Percentiles rank a stretch among this genome's conserved stretches.
These are phyloP conservation scores for Malbranchea cinnamomea DNA, from an alignment of 2,329 filamentous ascomycete genomes.

Conservation along the genomic window DNA sequence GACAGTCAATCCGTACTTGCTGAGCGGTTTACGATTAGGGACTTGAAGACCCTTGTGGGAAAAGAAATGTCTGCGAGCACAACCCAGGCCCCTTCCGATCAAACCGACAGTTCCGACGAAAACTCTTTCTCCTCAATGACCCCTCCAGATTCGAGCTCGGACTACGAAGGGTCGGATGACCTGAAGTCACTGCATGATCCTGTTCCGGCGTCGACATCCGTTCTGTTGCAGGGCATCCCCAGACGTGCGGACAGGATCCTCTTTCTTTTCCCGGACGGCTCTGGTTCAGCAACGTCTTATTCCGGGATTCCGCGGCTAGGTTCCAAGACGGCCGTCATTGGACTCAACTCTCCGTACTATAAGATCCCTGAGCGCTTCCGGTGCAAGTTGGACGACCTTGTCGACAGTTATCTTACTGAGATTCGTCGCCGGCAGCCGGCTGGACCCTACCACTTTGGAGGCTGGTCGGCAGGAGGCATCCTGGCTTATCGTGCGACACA, in stretches of 20 bases:
- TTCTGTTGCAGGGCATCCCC: conserved; percentile 33
- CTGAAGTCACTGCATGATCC: not conserved
- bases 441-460: conserved; percentile 42
- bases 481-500: conserved; percentile 38
- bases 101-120: conserved; percentile 1
- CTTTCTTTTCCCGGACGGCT: conserved; percentile 36
- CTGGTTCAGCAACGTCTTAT: conserved; percentile 32
- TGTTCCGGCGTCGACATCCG: conserved; percentile 14
- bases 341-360: conserved; percentile 57
- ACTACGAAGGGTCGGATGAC: not conserved
- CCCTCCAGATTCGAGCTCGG: conserved; percentile 1
- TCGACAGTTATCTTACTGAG: conserved; percentile 50
- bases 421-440: conserved; percentile 55
- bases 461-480: conserved; percentile 42
- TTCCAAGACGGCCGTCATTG: conserved; percentile 34
- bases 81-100: not conserved
- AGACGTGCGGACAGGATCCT: conserved; percentile 17
- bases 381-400: conserved; percentile 51
- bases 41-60: not conserved
- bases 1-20: no score
- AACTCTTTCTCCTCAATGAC: conserved; percentile 1
- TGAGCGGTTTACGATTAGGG: no score
- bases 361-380: conserved; percentile 51
- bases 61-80: no score
- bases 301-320: conserved; percentile 24